Base-by-base conservation (phyloP, 2,329 filamentous ascomycete species). In the Ceratocystis ficicola region DNA sequence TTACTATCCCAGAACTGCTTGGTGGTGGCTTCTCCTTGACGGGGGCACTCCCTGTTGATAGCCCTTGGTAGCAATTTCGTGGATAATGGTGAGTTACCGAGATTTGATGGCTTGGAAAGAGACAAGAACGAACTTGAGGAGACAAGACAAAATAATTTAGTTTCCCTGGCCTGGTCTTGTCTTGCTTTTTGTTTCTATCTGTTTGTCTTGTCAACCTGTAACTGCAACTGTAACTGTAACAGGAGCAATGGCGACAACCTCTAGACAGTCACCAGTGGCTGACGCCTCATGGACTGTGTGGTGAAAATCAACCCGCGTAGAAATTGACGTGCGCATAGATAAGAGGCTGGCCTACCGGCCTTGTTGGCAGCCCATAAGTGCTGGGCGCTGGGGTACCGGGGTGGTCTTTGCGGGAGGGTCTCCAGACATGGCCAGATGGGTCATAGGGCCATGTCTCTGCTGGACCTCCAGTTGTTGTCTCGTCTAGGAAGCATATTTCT, bases 61-160 rank as follows among this genome's bases (percentile, higher is more conserved):
- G 20, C 22, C 52, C 52, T 30, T 30, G 52, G 48, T 20, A 48
- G 17, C 30, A 57, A 57, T 57, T 57, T 57, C 52, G 22, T 57
- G 22, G 22, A 15, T n/a, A 41, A 32, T 57, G 52, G 28, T n/a
- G 12, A 25, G 28, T 57, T 57, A 57, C 52, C 52, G 52, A 57
- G 52, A 57, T 57, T 57, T 57, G 52, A 57, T 57, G 52, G 52
- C 50, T 55, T 55, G 50, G 10, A 28, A 15, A 55, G 50, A 55
- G 20, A 36, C 32, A 36, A 36, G 32, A 36, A 36, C 8, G 32
- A 36, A 36, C 32, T 36, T 36, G 32, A 36, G 12, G 32, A 36
- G 8, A 41, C 36, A 41, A 41, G 36, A 41, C 36, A 41, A 41
- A 41, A 15, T 41, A 41, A 41, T 41, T 41, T 41, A 41, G 36